A percentile compares a stretch with the other conserved stretches of the same genome.
Conservation (phyloP, 129 eudicot genomes). For the Artemisia argyi region DNA sequence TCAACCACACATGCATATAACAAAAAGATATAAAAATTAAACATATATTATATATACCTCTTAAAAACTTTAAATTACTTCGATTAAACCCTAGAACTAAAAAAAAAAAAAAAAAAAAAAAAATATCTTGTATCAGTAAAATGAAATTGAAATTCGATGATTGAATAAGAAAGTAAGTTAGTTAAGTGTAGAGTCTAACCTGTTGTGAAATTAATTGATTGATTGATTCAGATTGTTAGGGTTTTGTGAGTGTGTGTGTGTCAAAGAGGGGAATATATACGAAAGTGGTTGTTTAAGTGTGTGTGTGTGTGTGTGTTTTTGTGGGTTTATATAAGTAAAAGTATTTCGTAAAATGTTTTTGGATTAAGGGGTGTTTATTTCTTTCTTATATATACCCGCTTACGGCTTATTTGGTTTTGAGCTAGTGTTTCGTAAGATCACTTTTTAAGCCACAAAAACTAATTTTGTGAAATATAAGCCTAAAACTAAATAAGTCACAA, state of each 20-base stretch:
- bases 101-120: slow-evolving; percentile 18
- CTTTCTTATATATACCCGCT: no score
- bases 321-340: no score
- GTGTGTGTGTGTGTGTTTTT: no score
- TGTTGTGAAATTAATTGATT: background rate
- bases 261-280: no score
- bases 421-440: no score
- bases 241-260: background rate
- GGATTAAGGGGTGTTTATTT: no score
- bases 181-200: slow-evolving; percentile 6
- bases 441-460: no score
- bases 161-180: background rate
- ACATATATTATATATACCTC: slow-evolving; percentile 5
- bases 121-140: background rate
- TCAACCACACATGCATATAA: background rate
- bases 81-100: slow-evolving; percentile 7
- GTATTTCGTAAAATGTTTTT: no score
- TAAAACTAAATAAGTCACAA: no score
- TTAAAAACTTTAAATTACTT: slow-evolving; percentile 17
- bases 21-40: background rate
- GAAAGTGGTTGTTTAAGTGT: no score
- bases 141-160: background rate
- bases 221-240: slow-evolving; percentile 2
- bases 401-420: no score
- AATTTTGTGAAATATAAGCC: no score